A percentile compares a stretch with the other conserved stretches of the same genome.
Evolutionary conservation across 495 filamentous ascomycete species (phyloP).

Genomic region (Tuber calosporum): DNA sequence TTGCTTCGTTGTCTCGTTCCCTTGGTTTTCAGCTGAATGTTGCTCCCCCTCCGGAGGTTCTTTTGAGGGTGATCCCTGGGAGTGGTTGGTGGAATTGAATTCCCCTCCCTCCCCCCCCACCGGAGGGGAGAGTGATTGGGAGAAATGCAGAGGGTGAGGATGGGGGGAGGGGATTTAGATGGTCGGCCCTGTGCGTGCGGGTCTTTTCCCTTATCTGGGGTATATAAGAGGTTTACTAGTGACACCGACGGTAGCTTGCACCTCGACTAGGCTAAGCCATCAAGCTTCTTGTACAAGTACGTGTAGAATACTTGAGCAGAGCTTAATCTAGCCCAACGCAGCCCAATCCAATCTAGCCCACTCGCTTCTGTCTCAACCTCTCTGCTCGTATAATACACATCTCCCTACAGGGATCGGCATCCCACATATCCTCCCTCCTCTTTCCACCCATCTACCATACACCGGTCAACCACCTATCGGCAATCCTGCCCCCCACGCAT

Average conservation of each 20-base stretch:
- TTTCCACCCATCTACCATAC: neutral
- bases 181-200: neutral
- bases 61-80: neutral
- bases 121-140: too few relatives aligned
- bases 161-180: neutral
- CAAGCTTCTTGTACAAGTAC: too few relatives aligned
- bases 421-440: neutral
- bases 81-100: neutral
- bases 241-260: neutral
- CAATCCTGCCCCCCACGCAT: neutral
- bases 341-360: neutral
- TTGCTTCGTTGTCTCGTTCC: neutral
- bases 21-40: neutral
- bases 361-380: neutral
- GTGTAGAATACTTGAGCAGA: too few relatives aligned
- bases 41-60: neutral
- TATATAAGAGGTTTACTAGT: neutral
- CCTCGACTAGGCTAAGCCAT: neutral
- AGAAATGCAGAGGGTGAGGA: neutral
- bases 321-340: neutral
- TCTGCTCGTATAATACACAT: too few relatives aligned
- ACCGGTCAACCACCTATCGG: neutral
- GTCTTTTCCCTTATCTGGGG: neutral
- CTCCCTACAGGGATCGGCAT: neutral
- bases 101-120: neutral